Evolutionary conservation across 73 alveolate genomes (phyloP).

Genomic region (Breviolum minutum): DNA sequence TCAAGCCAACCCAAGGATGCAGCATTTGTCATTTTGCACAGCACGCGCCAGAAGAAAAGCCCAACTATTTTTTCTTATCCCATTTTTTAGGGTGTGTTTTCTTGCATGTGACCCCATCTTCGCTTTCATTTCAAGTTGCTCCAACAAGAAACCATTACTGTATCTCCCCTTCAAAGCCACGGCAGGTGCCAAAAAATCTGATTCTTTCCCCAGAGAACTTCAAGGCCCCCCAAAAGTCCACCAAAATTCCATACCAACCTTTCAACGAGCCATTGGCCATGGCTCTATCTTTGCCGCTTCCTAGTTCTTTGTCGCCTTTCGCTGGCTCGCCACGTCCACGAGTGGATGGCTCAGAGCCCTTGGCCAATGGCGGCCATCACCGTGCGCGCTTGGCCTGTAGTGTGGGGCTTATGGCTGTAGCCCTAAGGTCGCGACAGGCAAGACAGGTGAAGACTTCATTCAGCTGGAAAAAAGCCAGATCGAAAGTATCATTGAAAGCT

Average conservation of each 20-base stretch:
- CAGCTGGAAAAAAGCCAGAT: too few species aligned
- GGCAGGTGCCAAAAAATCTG: too few species aligned
- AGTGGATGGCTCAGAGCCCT: background rate
- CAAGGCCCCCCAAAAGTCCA: background rate
- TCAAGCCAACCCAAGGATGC: too few species aligned
- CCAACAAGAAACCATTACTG: too few species aligned
- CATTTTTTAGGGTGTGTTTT: too few species aligned
- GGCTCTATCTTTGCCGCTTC: constrained; percentile 15
- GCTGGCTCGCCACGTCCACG: background rate
- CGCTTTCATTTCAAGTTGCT: too few species aligned
- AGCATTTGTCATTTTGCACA: too few species aligned
- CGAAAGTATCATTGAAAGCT: constrained; percentile 2
- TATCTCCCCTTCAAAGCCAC: too few species aligned
- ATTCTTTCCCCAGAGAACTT: background rate
- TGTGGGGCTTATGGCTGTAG: background rate
- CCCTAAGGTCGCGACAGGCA: background rate
- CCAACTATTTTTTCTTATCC: too few species aligned
- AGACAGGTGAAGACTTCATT: background rate
- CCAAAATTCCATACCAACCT: too few species aligned
- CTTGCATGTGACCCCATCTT: too few species aligned
- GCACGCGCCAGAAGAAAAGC: too few species aligned
- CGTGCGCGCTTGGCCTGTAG: background rate
- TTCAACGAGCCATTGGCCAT: background rate
- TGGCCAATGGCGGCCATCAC: background rate
- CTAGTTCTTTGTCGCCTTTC: background rate